phyloP scores from a whole-genome alignment of 1,139 yeast species.

The Tardiomyces digboiensis region DNA sequence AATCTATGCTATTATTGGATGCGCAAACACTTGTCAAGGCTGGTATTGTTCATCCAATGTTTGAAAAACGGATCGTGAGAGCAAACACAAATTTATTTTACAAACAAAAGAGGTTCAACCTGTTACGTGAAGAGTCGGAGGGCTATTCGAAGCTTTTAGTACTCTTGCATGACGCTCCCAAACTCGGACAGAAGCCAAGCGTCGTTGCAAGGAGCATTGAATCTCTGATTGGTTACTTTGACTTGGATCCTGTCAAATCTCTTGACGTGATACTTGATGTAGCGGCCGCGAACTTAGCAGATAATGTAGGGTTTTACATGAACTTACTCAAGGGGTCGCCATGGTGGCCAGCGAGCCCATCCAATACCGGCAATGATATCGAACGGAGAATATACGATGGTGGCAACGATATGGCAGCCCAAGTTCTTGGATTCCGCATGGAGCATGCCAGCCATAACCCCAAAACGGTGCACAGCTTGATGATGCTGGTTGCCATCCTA shows the following conservation, averaged over 20 bases:
- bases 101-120: slow-evolving; percentile 63
- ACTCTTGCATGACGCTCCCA: slow-evolving; percentile 31
- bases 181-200: slow-evolving; percentile 27
- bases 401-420: slow-evolving; percentile 50
- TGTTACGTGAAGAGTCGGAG: slow-evolving; percentile 70
- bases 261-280: slow-evolving; percentile 54
- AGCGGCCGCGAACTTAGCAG: slow-evolving; percentile 35
- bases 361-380: neutral
- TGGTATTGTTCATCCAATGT: neutral
- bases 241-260: slow-evolving; percentile 65
- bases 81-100: slow-evolving; percentile 39
- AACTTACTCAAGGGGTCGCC: slow-evolving; percentile 41
- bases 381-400: slow-evolving; percentile 25
- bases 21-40: neutral
- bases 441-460: neutral
- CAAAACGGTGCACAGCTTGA: slow-evolving; percentile 31
- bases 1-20: neutral
- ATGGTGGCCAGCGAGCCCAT: slow-evolving; percentile 27
- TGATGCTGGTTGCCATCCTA: slow-evolving; percentile 5
- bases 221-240: slow-evolving; percentile 64
- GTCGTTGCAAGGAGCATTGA: slow-evolving; percentile 44
- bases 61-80: slow-evolving; percentile 30
- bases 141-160: slow-evolving; percentile 67
- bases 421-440: slow-evolving; percentile 1
- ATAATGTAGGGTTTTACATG: slow-evolving; percentile 39